A percentile compares a stretch with the other conserved stretches of the same genome.
Conservation (phyloP, 1,284 basidiomycete species). For the Limonomyces culmigenus region DNA sequence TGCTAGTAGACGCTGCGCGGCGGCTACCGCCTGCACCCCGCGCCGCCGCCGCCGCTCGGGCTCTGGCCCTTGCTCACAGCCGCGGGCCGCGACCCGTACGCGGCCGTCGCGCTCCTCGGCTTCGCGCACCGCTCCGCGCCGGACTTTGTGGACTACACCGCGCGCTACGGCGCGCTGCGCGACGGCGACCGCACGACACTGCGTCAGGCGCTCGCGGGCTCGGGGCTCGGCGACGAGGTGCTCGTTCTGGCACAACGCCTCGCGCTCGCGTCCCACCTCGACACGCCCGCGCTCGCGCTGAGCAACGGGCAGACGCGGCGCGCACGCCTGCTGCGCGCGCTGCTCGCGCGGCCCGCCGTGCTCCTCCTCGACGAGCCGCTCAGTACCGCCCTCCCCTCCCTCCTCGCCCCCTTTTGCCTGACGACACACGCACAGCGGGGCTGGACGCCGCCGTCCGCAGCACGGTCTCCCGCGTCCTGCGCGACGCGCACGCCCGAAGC, state of each 20-base stretch:
- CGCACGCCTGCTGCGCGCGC: conserved; percentile 68
- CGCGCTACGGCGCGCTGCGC: conserved; percentile 73
- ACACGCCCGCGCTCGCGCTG: conserved; percentile 68
- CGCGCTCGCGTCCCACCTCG: conserved; percentile 44
- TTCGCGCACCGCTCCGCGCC: conserved; percentile 55
- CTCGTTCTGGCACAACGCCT: conserved; percentile 29
- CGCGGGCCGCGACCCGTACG: conserved; percentile 24
- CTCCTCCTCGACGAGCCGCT: conserved; percentile 78
- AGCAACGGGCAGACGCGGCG: conserved; percentile 88
- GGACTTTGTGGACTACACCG: conserved; percentile 85
- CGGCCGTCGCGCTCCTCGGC: conserved; percentile 46
- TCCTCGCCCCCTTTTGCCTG: conserved; percentile 4
- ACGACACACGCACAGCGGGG: conserved; percentile 35
- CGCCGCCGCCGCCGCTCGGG: conserved; percentile 40
- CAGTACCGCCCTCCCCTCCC: conserved; percentile 28
- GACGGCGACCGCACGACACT: conserved; percentile 70
- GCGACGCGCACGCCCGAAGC: conserved; percentile 32
- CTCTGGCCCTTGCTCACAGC: conserved; percentile 54
- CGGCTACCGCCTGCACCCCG: conserved; percentile 16
- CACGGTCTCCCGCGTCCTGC: conserved; percentile 40
- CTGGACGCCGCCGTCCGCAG: conserved; percentile 47
- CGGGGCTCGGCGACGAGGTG: conserved; percentile 13
- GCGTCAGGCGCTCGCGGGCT: conserved; percentile 47
- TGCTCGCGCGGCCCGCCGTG: conserved; percentile 55
- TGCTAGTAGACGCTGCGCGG: conserved; percentile 8